These are phyloP conservation scores for Pleurotus giganteus DNA, from an alignment of 768 basidiomycete species.

Conservation along the genomic window DNA sequence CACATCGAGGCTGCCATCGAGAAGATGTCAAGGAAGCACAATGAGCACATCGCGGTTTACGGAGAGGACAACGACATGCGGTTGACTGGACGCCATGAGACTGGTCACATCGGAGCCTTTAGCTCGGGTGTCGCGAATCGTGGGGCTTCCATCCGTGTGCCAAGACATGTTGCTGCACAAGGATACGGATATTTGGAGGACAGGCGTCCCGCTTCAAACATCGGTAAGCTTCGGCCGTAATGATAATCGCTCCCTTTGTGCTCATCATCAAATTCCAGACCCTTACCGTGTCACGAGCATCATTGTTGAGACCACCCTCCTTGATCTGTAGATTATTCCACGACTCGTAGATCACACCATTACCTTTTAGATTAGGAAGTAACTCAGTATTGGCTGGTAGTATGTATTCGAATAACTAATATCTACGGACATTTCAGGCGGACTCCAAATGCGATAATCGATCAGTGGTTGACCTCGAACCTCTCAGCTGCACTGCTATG, in stretches of 20 bases:
- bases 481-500: too few relatives aligned
- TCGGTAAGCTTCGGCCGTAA: slow-evolving; percentile 56
- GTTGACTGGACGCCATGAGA: slow-evolving; percentile 96
- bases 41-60: slow-evolving; percentile 96
- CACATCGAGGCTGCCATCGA: slow-evolving; percentile 89
- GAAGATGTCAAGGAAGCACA: slow-evolving; percentile 87
- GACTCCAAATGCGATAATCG: too few relatives aligned
- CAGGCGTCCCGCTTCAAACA: slow-evolving; percentile 96
- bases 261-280: slow-evolving; percentile 43
- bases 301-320: slow-evolving; percentile 83
- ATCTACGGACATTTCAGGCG: too few relatives aligned
- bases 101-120: slow-evolving; percentile 89
- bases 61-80: slow-evolving; percentile 97
- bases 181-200: slow-evolving; percentile 97
- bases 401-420: background rate
- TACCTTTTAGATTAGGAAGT: slow-evolving; percentile 1
- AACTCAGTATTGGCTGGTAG: slow-evolving; percentile 9
- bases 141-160: slow-evolving; percentile 95
- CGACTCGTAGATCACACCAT: slow-evolving; percentile 3
- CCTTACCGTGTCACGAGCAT: slow-evolving; percentile 93
- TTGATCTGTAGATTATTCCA: slow-evolving; percentile 49
- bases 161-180: slow-evolving; percentile 87
- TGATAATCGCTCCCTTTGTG: slow-evolving; percentile 2
- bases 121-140: slow-evolving; percentile 96
- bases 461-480: too few relatives aligned